phyloP scores from a whole-genome alignment of 2,329 filamentous ascomycete genomes.

The Pestalotiopsis sp. region DNA sequence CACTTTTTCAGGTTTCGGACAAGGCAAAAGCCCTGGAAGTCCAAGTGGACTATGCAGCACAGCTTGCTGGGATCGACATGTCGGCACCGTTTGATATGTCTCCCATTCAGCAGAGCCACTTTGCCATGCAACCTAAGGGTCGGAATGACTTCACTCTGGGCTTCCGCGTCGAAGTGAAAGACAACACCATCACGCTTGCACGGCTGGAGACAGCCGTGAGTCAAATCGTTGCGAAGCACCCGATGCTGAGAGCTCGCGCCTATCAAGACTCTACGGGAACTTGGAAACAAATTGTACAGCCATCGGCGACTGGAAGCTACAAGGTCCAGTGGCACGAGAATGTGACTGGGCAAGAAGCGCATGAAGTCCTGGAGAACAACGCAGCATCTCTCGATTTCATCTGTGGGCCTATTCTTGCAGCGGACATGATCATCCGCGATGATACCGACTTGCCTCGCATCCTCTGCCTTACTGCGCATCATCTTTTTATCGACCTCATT shows the following conservation, averaged over 20 bases:
- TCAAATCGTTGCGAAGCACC: background rate
- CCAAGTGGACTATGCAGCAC: background rate
- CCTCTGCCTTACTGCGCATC: background rate
- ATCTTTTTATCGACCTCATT: background rate
- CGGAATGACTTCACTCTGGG: background rate
- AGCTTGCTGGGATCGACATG: background rate
- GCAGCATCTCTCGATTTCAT: background rate
- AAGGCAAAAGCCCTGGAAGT: background rate
- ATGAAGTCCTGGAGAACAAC: background rate
- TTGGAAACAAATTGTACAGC: background rate
- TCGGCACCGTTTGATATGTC: background rate
- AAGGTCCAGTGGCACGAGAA: too few relatives aligned
- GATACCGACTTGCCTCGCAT: background rate
- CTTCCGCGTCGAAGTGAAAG: background rate
- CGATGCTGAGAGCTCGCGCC: background rate
- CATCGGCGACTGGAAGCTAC: background rate
- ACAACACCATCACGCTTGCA: background rate
- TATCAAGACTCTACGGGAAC: background rate
- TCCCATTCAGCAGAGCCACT: background rate
- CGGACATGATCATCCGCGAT: background rate
- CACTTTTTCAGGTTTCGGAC: background rate
- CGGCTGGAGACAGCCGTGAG: background rate
- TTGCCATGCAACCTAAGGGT: background rate
- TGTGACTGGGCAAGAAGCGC: too few relatives aligned
- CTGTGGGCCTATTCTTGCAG: background rate